phyloP scores from a whole-genome alignment of 768 basidiomycete genomes.

The Ramaria sp. region DNA sequence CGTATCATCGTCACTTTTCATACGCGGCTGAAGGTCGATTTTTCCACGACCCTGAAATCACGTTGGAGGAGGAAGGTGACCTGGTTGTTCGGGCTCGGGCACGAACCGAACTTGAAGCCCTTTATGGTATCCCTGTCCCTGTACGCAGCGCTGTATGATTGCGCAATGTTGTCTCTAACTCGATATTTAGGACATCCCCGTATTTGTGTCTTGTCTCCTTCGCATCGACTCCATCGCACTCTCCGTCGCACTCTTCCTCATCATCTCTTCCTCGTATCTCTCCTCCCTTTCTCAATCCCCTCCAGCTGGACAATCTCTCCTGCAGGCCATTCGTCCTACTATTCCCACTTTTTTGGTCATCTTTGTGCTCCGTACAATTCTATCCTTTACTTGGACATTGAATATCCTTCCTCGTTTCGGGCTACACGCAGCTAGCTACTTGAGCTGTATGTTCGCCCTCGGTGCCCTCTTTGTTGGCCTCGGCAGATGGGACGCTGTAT shows the following conservation, averaged over 20 bases:
- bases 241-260: conserved; percentile 53
- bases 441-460: conserved; percentile 52
- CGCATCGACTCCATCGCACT: conserved; percentile 64
- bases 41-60: not conserved
- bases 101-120: conserved; percentile 66
- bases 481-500: conserved; percentile 60
- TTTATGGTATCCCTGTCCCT: conserved; percentile 72
- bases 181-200: conserved; percentile 52
- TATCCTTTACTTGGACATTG: conserved; percentile 58
- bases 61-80: conserved; percentile 37
- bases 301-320: conserved; percentile 15
- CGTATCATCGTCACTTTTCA: not conserved
- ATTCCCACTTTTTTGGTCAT: conserved; percentile 32
- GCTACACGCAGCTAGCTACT: conserved; percentile 66
- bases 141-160: conserved; percentile 33
- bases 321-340: conserved; percentile 8
- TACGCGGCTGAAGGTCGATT: too few relatives aligned
- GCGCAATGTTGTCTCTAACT: conserved; percentile 9
- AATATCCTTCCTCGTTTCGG: conserved; percentile 60
- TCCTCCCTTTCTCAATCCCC: conserved; percentile 34
- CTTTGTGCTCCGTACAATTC: conserved; percentile 37
- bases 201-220: conserved; percentile 68
- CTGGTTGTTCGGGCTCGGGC: conserved; percentile 45
- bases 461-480: conserved; percentile 65
- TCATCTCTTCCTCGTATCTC: conserved; percentile 21